Evolutionary conservation across 1,284 basidiomycete genomes (phyloP), one percentile per base, ranked within the genome.

Genomic region (Ceratobasidium sp.): DNA sequence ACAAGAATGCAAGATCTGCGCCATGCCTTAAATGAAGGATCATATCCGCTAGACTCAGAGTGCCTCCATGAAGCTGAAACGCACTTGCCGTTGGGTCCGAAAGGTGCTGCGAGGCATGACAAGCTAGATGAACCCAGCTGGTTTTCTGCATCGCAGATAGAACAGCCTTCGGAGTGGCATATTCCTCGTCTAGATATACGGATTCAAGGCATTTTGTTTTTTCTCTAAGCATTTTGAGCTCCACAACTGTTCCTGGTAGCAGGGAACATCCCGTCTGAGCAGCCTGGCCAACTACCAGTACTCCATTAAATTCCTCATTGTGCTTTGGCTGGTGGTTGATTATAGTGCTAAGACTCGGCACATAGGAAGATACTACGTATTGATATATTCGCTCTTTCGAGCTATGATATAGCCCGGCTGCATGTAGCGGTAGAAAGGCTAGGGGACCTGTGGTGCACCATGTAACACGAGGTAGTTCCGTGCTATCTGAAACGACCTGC

Each of bases 311-410:
- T 14, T 59, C 9, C 8, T n/a, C n/a, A n/a, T n/a, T 1, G 5
- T 18, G 62, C 21, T 12, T 14, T 28, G 9, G 52, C n/a, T 4
- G 16, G 18, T 23, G 28, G 26, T 18, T 26, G 3, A 69, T 36
- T 16, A 73, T 52, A 12, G 52, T 41, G 30, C 45, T 45, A 2
- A 73, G 26, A 8, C 34, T 67, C 2, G 72, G 72, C 10, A 53
- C 58, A 32, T 73, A 73, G 3, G 72, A 73, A 1, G 72, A 69
- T 6, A 67, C 32, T 4, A 45, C 62, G 46, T n/a, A 65, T 8
- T 65, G 21, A 18, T 23, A 65, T 8, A 52, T 21, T 3, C 30
- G 32, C 26, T 50, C 14, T 5, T 32, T 8, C 9, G 62, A 28
- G 5, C 21, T 18, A 30, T 65, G n/a, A 18, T 65, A 65, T 2